phyloP scores from a whole-genome alignment of 139 green algal species.

The Gonium pectorale region DNA sequence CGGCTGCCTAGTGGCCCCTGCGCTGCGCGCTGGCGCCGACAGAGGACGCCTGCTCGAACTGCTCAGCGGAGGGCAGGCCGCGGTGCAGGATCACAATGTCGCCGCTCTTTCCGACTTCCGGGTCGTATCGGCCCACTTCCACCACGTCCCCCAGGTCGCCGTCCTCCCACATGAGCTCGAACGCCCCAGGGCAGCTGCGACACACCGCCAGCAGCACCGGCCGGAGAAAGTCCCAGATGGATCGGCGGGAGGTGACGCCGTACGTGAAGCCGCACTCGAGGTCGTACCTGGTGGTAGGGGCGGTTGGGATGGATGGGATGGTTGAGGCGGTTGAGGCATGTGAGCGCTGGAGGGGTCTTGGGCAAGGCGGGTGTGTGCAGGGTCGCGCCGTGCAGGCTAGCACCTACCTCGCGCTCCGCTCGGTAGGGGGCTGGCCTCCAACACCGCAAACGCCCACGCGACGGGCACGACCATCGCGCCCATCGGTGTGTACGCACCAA shows the following conservation, averaged over 20 bases:
- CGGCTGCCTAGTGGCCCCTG: no score
- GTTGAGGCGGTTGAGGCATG: no score
- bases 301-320: no score
- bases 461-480: no score
- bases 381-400: no score
- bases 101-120: not conserved
- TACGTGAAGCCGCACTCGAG: constrained; percentile 48
- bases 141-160: constrained; percentile 24
- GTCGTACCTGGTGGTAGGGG: not conserved
- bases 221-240: constrained; percentile 20
- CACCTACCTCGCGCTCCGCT: no score
- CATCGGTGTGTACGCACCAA: no score
- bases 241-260: constrained; percentile 15
- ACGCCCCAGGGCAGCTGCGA: not conserved
- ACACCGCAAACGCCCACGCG: no score
- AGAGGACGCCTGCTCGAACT: constrained; percentile 16
- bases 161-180: constrained; percentile 30
- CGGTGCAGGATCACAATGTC: not conserved
- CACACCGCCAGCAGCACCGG: constrained; percentile 37
- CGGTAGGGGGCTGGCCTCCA: no score
- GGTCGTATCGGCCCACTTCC: constrained; percentile 34
- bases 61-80: not conserved
- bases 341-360: no score
- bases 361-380: no score
- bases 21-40: no score